Conservation (phyloP, 2,329 filamentous ascomycete genomes). For the Pseudogymnoascus sp. region DNA sequence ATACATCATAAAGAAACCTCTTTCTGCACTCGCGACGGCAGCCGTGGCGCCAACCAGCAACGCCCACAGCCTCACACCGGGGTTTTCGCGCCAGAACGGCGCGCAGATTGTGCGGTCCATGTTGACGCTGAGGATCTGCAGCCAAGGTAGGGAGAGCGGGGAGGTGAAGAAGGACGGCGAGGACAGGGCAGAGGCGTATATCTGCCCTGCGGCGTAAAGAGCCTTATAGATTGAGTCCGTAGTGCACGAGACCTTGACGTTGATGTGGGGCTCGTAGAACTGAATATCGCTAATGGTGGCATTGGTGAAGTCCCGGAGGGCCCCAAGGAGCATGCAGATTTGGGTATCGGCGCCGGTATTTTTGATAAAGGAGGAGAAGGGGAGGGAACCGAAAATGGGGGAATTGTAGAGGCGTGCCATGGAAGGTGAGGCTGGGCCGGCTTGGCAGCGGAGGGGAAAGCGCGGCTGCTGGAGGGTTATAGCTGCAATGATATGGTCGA, state of each 20-base stretch:
- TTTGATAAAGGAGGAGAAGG: not conserved
- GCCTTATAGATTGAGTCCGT: conserved; percentile 12
- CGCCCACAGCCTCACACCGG: conserved; percentile 13
- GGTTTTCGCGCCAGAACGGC: conserved; percentile 13
- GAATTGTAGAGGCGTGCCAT: not conserved
- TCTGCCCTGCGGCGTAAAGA: conserved; percentile 2
- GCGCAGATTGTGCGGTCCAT: conserved; percentile 12
- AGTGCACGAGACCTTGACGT: conserved; percentile 9
- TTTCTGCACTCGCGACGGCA: conserved; percentile 12
- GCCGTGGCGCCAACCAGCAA: conserved; percentile 13
- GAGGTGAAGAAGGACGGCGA: not conserved
- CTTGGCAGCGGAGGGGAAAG: conserved; percentile 13
- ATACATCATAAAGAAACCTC: conserved; percentile 15
- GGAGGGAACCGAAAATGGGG: conserved; percentile 11
- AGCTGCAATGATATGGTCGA: conserved; percentile 15
- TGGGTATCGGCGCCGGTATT: not conserved
- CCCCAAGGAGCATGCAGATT: not conserved
- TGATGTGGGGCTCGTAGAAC: conserved; percentile 3
- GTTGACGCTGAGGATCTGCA: not conserved
- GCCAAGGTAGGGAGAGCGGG: conserved; percentile 2
- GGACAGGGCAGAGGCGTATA: conserved; percentile 9
- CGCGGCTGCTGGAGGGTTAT: conserved; percentile 13
- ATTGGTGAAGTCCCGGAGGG: not conserved
- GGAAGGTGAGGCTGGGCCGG: conserved; percentile 1
- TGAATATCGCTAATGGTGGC: conserved; percentile 7